phyloP scores from a whole-genome alignment of 208 protist species.

The Wallacemonas sp. region DNA sequence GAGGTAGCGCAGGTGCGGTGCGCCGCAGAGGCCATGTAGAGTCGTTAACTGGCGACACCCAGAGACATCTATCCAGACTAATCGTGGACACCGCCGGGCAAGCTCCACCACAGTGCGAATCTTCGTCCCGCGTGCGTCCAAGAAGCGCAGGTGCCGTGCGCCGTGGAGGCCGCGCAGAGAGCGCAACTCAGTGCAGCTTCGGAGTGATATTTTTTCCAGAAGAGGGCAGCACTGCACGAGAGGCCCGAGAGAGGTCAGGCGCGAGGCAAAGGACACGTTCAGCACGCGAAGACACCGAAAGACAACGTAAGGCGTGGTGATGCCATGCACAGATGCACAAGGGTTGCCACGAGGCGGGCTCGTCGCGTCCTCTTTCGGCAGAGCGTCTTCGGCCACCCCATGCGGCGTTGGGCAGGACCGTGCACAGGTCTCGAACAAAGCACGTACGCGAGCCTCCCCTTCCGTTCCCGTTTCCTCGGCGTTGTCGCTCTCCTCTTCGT shows the following conservation, averaged over 20 bases:
- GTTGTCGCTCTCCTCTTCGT: background rate
- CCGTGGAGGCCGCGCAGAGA: constrained; percentile 8
- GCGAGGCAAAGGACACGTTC: background rate
- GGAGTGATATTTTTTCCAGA: background rate
- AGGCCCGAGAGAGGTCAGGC: constrained; percentile 2
- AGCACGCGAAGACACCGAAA: background rate
- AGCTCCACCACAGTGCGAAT: background rate
- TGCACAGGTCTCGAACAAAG: constrained; percentile 3
- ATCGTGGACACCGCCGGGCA: background rate
- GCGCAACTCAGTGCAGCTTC: background rate
- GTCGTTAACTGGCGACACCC: constrained; percentile 1
- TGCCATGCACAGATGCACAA: too few relatives aligned
- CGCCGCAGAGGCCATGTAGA: background rate
- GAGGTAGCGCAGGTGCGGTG: background rate
- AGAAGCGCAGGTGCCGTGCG: background rate
- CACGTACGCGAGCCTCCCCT: background rate
- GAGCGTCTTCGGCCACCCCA: too few relatives aligned
- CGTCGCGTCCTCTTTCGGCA: too few relatives aligned
- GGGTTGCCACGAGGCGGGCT: too few relatives aligned
- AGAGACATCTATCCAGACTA: background rate
- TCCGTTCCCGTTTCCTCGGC: background rate
- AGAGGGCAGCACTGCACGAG: constrained; percentile 5
- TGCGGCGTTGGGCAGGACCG: background rate
- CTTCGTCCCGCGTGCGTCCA: background rate
- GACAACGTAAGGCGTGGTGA: background rate